These are phyloP conservation scores for Pseudogymnoascus sp. DNA, from an alignment of 2,329 filamentous ascomycete genomes.

Conservation along the genomic window DNA sequence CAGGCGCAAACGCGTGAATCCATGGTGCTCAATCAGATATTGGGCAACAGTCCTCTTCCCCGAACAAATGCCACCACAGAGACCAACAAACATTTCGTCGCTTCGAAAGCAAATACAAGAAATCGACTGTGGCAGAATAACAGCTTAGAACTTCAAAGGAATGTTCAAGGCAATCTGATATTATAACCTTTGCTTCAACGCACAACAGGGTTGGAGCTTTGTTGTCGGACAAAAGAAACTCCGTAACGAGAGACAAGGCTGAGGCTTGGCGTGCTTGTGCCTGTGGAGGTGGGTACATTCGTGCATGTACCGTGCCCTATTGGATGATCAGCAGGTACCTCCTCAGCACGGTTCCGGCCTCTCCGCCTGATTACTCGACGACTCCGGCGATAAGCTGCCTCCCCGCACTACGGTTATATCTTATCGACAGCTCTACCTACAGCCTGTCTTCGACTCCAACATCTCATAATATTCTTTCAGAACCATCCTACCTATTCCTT, in stretches of 20 bases:
- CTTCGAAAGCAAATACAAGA: not conserved
- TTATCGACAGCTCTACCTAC: constrained; percentile 2
- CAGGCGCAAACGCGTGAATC: constrained; percentile 67
- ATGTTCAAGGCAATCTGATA: not conserved
- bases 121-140: not conserved
- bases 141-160: not conserved
- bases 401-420: not conserved
- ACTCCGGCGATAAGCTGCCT: constrained; percentile 7
- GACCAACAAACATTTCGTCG: constrained; percentile 60
- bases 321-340: constrained; percentile 7
- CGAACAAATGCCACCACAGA: constrained; percentile 81
- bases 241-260: constrained; percentile 2
- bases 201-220: not conserved
- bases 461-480: not conserved
- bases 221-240: not conserved
- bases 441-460: not conserved
- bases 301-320: not conserved
- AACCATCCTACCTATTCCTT: not conserved
- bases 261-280: constrained; percentile 5
- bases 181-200: not conserved
- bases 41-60: constrained; percentile 86
- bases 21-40: constrained; percentile 76
- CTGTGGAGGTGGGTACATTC: not conserved
- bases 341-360: not conserved
- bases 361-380: constrained; percentile 7